A percentile compares a stretch with the other conserved stretches of the same genome.
Evolutionary conservation across 192 early-diverging fungal species (phyloP).

Genomic region (Entophlyctis luteolus): DNA sequence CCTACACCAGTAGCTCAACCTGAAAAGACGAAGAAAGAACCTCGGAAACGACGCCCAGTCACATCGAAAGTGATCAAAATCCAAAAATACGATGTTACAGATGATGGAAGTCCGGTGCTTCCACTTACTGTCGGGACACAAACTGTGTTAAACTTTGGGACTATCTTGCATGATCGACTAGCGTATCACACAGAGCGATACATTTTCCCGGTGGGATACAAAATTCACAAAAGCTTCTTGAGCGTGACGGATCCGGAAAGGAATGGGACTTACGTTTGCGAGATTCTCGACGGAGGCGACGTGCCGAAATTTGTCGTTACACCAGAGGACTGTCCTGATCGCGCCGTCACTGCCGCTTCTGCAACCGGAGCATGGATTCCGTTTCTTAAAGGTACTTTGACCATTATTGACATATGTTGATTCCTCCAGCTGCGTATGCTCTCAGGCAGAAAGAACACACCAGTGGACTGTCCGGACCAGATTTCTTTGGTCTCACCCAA

Average conservation of each 20-base stretch:
- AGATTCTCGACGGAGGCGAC: conserved; percentile 71
- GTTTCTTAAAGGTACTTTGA: conserved; percentile 58
- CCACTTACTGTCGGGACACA: conserved; percentile 77
- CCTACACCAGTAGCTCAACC: background rate
- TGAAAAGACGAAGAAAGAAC: conserved; percentile 2
- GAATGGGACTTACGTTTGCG: conserved; percentile 60
- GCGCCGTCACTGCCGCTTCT: conserved; percentile 67
- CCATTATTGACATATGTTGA: background rate
- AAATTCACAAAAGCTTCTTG: conserved; percentile 52
- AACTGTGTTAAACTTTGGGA: conserved; percentile 69
- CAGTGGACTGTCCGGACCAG: conserved; percentile 81
- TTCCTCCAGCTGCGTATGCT: conserved; percentile 57
- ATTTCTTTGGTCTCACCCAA: conserved; percentile 87
- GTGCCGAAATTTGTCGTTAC: conserved; percentile 76
- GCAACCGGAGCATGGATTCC: conserved; percentile 89
- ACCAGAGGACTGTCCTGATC: conserved; percentile 72
- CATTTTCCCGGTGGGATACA: conserved; percentile 90
- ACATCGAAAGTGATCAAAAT: conserved; percentile 7
- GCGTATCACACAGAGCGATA: conserved; percentile 86
- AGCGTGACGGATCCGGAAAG: conserved; percentile 65
- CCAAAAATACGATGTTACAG: conserved; percentile 39
- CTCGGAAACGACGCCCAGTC: conserved; percentile 11
- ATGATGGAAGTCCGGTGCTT: conserved; percentile 64
- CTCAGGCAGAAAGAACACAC: conserved; percentile 74
- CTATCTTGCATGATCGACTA: conserved; percentile 68